Conservation (phyloP, 208 protist species). For the Trypanosoma scelopori region DNA sequence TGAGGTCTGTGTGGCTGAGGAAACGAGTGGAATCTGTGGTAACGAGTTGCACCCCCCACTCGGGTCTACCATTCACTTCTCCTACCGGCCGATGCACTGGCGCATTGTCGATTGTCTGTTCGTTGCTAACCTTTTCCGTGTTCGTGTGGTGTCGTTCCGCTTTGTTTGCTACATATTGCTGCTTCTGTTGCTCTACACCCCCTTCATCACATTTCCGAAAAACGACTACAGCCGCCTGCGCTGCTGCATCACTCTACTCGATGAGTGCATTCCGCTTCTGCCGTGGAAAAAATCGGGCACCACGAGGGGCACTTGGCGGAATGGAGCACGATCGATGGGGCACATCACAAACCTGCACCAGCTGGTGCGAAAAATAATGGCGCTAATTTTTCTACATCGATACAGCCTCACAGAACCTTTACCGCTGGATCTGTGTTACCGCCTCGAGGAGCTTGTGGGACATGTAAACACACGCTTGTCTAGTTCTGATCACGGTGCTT, state of each 20-base stretch:
- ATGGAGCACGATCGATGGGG: neutral
- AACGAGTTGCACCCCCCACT: neutral
- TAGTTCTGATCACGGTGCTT: neutral
- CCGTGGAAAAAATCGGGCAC: neutral
- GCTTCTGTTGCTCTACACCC: constrained; percentile 20
- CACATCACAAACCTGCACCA: constrained; percentile 16
- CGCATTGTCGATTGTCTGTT: constrained; percentile 29
- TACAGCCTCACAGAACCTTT: constrained; percentile 11
- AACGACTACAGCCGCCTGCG: constrained; percentile 17
- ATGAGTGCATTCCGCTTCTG: constrained; percentile 9
- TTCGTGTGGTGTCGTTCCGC: constrained; percentile 24
- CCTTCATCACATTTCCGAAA: neutral
- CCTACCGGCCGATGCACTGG: constrained; percentile 22
- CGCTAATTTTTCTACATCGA: constrained; percentile 15
- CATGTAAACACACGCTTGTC: constrained; percentile 2
- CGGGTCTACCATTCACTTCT: neutral
- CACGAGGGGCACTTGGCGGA: too few species aligned
- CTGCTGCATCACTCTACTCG: constrained; percentile 18
- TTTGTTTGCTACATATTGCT: constrained; percentile 15
- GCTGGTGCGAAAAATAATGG: constrained; percentile 24
- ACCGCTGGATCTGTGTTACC: constrained; percentile 12
- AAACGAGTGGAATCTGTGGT: too few species aligned
- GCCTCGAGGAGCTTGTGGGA: constrained; percentile 11
- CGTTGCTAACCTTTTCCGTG: constrained; percentile 19
- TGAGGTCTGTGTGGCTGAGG: neutral